phyloP scores from a whole-genome alignment of 1,284 basidiomycete genomes.

The Violaceomyces palustris region DNA sequence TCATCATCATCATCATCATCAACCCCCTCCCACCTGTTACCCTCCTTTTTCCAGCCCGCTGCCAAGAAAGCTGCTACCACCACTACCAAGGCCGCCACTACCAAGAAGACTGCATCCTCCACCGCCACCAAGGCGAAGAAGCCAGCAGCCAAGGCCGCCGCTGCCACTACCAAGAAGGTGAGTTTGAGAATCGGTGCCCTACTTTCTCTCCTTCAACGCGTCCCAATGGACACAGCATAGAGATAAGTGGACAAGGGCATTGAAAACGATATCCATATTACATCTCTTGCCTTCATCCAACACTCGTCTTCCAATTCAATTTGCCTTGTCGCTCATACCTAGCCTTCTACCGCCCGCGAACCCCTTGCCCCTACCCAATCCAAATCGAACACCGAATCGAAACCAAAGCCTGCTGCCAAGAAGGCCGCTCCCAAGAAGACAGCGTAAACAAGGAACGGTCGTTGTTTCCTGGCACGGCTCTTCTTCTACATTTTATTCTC shows the following conservation, averaged over 20 bases:
- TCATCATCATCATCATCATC: constrained; percentile 1
- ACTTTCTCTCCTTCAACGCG: neutral
- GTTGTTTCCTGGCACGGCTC: neutral
- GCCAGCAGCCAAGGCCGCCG: constrained; percentile 27
- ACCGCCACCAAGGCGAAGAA: constrained; percentile 46
- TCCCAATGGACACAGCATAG: neutral
- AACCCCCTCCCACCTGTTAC: neutral
- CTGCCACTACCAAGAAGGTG: constrained; percentile 37
- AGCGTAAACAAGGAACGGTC: constrained; percentile 11
- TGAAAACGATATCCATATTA: neutral
- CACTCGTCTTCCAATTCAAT: neutral
- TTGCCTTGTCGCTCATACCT: constrained; percentile 10
- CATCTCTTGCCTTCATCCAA: neutral
- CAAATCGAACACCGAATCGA: constrained; percentile 10
- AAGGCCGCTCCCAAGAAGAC: constrained; percentile 42
- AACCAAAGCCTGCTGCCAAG: constrained; percentile 50
- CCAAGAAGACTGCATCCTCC: constrained; percentile 36
- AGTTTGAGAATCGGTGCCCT: constrained; percentile 3
- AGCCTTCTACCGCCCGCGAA: constrained; percentile 25
- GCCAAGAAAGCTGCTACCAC: constrained; percentile 24
- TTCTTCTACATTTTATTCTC: neutral
- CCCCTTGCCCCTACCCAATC: constrained; percentile 30
- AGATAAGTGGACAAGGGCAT: neutral
- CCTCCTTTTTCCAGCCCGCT: constrained; percentile 6
- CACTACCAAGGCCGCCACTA: constrained; percentile 3